A percentile compares a stretch with the other conserved stretches of the same genome.
Evolutionary conservation across 2,329 filamentous ascomycete genomes (phyloP).

Genomic region (Fusarium austroafricanum): DNA sequence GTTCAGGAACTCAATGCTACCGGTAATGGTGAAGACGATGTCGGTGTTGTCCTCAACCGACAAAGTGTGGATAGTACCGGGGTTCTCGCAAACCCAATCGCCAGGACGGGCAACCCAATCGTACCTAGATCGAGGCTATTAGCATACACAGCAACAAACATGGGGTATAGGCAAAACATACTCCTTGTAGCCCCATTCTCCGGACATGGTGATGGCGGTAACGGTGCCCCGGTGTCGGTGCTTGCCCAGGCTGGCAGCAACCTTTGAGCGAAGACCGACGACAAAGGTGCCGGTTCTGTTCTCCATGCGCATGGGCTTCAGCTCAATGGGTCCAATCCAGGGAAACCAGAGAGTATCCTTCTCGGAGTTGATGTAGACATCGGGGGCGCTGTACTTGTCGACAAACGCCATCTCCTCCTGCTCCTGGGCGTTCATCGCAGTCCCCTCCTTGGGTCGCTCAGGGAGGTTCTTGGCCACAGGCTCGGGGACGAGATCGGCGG

Average conservation of each 20-base stretch:
- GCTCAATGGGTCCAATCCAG: constrained; percentile 34
- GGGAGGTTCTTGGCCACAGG: constrained; percentile 22
- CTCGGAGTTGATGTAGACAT: constrained; percentile 41
- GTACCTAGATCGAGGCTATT: constrained; percentile 27
- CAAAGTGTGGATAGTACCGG: constrained; percentile 42
- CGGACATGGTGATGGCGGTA: constrained; percentile 39
- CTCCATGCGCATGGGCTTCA: constrained; percentile 37
- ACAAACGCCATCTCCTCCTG: constrained; percentile 38
- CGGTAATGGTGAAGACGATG: constrained; percentile 43
- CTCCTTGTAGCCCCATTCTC: constrained; percentile 43
- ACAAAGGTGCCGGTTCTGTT: constrained; percentile 36
- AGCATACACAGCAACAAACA: background rate
- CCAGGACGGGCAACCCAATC: constrained; percentile 43
- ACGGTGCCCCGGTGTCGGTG: constrained; percentile 36
- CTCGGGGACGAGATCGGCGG: constrained; percentile 20
- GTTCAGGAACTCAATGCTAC: constrained; percentile 44
- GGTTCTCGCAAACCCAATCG: constrained; percentile 44
- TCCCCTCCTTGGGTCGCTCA: constrained; percentile 16
- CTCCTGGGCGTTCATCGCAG: constrained; percentile 15
- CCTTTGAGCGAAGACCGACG: constrained; percentile 28
- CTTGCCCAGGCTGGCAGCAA: constrained; percentile 34
- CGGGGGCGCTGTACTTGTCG: constrained; percentile 45
- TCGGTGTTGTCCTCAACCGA: constrained; percentile 40
- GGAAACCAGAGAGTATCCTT: constrained; percentile 41
- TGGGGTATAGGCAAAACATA: constrained; percentile 1